Evolutionary conservation across 192 early-diverging fungal species (phyloP).

Genomic region (Coemansia nantahalensis): DNA sequence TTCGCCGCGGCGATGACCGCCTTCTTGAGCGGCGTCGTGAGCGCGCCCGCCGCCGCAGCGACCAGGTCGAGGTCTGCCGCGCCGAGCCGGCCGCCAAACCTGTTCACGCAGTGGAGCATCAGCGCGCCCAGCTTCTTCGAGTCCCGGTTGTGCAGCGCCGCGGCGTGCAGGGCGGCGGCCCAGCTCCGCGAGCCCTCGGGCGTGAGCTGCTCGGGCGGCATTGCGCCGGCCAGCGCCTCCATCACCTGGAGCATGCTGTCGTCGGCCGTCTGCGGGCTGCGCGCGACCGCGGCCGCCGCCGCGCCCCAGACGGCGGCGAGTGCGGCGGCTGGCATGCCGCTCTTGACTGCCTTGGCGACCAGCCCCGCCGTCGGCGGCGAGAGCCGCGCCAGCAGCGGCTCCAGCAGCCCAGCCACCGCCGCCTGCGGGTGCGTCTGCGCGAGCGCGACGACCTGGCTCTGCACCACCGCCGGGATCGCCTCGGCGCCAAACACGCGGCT

Average conservation of each 20-base stretch:
- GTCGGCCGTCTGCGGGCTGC: background rate
- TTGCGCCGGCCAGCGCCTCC: conserved; percentile 24
- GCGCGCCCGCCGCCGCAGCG: conserved; percentile 15
- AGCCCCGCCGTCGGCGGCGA: conserved; percentile 10
- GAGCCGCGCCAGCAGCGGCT: conserved; percentile 17
- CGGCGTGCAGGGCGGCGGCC: conserved; percentile 12
- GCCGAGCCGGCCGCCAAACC: conserved; percentile 23
- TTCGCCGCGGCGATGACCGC: conserved; percentile 19
- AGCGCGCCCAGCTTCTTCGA: conserved; percentile 39
- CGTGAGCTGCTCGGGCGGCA: conserved; percentile 4
- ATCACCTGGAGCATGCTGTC: conserved; percentile 20
- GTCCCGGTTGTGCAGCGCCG: background rate
- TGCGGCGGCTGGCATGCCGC: conserved; percentile 10
- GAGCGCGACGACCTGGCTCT: conserved; percentile 28
- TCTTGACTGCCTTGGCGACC: conserved; percentile 27
- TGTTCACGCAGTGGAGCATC: conserved; percentile 44
- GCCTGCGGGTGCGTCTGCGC: conserved; percentile 10
- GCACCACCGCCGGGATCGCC: conserved; percentile 33
- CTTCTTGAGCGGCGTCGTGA: conserved; percentile 29
- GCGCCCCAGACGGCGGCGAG: conserved; percentile 14
- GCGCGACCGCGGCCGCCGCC: conserved; percentile 2
- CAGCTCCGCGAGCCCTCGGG: conserved; percentile 19
- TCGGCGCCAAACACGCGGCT: conserved; percentile 17
- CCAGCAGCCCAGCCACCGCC: conserved; percentile 17
- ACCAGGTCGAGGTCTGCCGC: conserved; percentile 13